Base-by-base conservation (phyloP, 2,329 filamentous ascomycete species). In the Cercospora brassicicola region DNA sequence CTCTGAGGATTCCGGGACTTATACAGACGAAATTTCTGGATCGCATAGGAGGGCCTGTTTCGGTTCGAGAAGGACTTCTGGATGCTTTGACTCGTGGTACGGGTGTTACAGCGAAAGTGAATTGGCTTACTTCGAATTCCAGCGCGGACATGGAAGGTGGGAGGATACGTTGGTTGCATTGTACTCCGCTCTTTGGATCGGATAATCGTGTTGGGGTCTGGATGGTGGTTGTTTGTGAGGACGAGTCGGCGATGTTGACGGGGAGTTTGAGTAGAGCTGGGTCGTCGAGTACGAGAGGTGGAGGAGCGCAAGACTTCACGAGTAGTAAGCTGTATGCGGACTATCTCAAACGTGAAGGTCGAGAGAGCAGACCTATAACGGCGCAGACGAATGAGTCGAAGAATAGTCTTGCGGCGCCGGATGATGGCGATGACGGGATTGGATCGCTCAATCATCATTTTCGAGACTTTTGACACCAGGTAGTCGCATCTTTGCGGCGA, bases 1-100 rank as follows among this genome's bases (percentile, higher is more conserved):
- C 87, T 1, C 84, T 91, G 30, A 86, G 89, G 2, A 85, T 91
- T 0, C 89, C 89, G 0, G 89, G 89, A 0, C 89, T 91, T 60
- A 80, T 91, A 0, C 82, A 83, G 69, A 80, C 79, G 10, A 79
- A 80, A 61, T 78, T 83, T 62, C 75, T 83, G 36, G 79, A 81
- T 23, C 80, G 81, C 56, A 76, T 83, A n/a, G 80, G 78, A 28
- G 81, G 81, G 4, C 76, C 81, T 0, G 57, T 72, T 13, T 73
- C 76, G 11, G 76, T 82, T 1, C 76, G 80, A 20, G 76, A 77
- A 60, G 80, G 78, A 13, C 74, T 83, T 15, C 70, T 76, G 7
- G 78, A 82, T 59, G 78, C 81, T 8, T 76, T 83, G 23, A 67
- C 75, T 6, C 73, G 76, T 30, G 81, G 80, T 20, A 75, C 39